These are phyloP conservation scores for Lichenothelia convexa DNA, from an alignment of 495 filamentous ascomycete genomes.

Conservation along the genomic window DNA sequence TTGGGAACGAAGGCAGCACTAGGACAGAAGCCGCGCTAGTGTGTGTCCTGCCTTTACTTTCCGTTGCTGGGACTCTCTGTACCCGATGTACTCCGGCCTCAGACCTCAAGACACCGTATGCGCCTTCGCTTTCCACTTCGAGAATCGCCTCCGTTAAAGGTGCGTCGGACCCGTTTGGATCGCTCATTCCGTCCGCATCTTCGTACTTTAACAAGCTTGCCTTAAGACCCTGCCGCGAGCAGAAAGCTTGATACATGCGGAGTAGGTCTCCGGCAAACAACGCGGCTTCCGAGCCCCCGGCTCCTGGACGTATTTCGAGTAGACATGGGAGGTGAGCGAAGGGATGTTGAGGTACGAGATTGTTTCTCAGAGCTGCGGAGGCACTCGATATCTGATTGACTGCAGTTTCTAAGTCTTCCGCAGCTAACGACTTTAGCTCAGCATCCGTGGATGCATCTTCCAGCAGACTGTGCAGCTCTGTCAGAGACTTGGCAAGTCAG, in stretches of 20 bases:
- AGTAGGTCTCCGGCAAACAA: conserved; percentile 76
- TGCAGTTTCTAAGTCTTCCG: conserved; percentile 56
- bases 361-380: conserved; percentile 44
- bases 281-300: conserved; percentile 80
- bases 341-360: conserved; percentile 73
- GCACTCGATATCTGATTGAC: conserved; percentile 37
- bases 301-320: conserved; percentile 79
- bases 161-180: conserved; percentile 28
- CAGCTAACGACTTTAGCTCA: conserved; percentile 49
- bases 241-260: conserved; percentile 76
- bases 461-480: conserved; percentile 39
- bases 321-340: conserved; percentile 87
- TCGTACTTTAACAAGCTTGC: conserved; percentile 35
- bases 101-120: conserved; percentile 61
- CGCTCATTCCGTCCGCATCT: conserved; percentile 27
- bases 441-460: conserved; percentile 39
- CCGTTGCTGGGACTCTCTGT: conserved; percentile 79
- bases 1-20: conserved; percentile 72
- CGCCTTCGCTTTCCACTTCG: conserved; percentile 56
- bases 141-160: conserved; percentile 69
- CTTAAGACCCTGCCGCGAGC: conserved; percentile 42
- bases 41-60: conserved; percentile 76
- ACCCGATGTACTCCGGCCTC: conserved; percentile 93
- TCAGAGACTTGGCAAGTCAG: conserved; percentile 27
- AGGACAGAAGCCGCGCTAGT: conserved; percentile 83